Evolutionary conservation across 192 early-diverging fungal genomes (phyloP).

Genomic region (Entomortierella chlamydospora): DNA sequence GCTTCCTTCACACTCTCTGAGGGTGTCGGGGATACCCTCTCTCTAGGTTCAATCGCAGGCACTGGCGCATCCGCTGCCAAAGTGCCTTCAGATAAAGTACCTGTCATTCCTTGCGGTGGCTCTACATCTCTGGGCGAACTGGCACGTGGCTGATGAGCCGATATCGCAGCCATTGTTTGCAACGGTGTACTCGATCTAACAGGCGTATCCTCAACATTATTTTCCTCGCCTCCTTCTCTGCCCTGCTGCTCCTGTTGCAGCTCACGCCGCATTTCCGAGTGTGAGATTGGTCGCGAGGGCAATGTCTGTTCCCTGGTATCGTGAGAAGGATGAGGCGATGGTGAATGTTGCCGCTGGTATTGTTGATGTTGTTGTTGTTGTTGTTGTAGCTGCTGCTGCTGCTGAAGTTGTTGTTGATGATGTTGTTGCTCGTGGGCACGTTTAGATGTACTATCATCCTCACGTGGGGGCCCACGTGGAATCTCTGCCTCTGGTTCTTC

Average conservation of each 20-base stretch:
- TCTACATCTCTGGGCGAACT: constrained; percentile 1
- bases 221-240: not conserved
- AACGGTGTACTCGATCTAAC: not conserved
- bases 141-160: not conserved
- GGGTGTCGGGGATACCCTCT: not conserved
- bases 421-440: not conserved
- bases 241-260: not conserved
- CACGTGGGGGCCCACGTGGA: not conserved
- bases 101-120: not conserved
- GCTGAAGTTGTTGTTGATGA: constrained; percentile 5
- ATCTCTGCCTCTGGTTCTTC: constrained; percentile 15
- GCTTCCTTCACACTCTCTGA: not conserved
- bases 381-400: constrained; percentile 3
- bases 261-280: not conserved
- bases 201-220: not conserved
- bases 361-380: constrained; percentile 10
- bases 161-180: not conserved
- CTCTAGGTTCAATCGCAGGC: not conserved
- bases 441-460: not conserved
- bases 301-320: constrained; percentile 1
- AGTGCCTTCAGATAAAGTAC: not conserved
- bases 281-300: not conserved
- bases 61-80: not conserved
- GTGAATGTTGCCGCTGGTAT: constrained; percentile 2
- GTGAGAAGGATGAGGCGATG: not conserved